Base-by-base conservation (phyloP, 805 yeast species). In the Metschnikowia drakensbergensis region DNA sequence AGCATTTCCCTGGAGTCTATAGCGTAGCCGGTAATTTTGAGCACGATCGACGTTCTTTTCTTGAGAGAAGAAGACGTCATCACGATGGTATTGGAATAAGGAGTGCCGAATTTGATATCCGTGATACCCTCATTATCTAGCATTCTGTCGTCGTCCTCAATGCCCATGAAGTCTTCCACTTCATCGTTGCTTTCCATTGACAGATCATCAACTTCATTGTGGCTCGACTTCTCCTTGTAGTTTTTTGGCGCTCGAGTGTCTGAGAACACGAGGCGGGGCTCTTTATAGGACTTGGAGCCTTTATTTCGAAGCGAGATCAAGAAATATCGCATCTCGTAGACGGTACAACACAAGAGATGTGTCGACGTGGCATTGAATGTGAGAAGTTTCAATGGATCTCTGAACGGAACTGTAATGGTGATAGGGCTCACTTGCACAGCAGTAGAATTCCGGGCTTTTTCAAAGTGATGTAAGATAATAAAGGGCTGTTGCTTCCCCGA, bases 81-180 rank as follows among this genome's bases (percentile, higher is more conserved):
- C 6, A 72, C 51, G 5, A 72, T 53, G 6, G 73, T 64, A 51
- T 72, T 71, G 25, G 75, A 61, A 45, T 43, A 51, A 5, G 62
- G 58, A 10, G 59, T 54, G 2, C 76, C 75, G 62, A 90, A 86
- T 48, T 79, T 77, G 5, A 88, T 67, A 53, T 83, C 87, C 0
- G 98, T 92, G 34, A 92, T 88, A 2, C 97, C 97, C 62, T 91
- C 97, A 48, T 88, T 81, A 52, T 88, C 95, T 55, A 86, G 67
- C 73, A 68, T 68, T 37, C 64, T 52, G 35, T 62, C 65, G 41
- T 56, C 58, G 33, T 55, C 60, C 22, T 51, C 53, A 10, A 45
- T 49, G 4, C 41, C 47, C 26, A 45, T 34, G 7, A 50, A 47
- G 6, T 40, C 50, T 10, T 49, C 58, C 8, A 43, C 25, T 6